These are phyloP conservation scores for Fusarium tanahbumbuense DNA, from an alignment of 2,329 filamentous ascomycete species.

Conservation along the genomic window DNA sequence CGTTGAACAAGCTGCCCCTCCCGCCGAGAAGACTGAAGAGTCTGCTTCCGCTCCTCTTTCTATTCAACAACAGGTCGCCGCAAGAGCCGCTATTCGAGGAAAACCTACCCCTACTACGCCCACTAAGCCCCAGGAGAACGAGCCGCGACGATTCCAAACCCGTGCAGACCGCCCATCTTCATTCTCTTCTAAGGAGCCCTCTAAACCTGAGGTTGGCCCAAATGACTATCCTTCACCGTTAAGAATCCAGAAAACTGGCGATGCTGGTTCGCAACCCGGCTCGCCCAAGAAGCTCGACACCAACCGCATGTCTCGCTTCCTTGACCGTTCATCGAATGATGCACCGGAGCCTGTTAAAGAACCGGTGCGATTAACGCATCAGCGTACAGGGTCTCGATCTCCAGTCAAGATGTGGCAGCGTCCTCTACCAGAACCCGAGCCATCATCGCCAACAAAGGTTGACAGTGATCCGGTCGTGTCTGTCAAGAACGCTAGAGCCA, in stretches of 20 bases:
- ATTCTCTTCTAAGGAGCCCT: constrained; percentile 38
- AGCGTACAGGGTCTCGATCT: constrained; percentile 52
- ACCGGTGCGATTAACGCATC: constrained; percentile 46
- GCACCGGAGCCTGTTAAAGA: constrained; percentile 45
- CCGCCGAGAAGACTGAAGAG: constrained; percentile 27
- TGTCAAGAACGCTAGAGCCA: constrained; percentile 50
- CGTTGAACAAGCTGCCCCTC: constrained; percentile 11
- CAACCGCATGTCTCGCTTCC: constrained; percentile 69
- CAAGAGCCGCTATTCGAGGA: constrained; percentile 48
- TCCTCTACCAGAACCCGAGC: constrained; percentile 45
- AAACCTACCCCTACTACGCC: constrained; percentile 45
- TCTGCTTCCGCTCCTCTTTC: constrained; percentile 43
- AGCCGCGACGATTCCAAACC: constrained; percentile 6
- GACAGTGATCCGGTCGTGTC: constrained; percentile 53
- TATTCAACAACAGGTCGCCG: constrained; percentile 53
- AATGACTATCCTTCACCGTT: constrained; percentile 46
- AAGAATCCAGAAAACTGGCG: constrained; percentile 47
- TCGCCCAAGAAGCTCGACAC: constrained; percentile 69
- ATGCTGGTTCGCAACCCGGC: constrained; percentile 56
- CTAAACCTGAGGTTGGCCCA: constrained; percentile 41
- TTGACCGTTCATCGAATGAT: constrained; percentile 56
- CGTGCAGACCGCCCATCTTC: constrained; percentile 35
- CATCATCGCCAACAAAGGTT: constrained; percentile 50
- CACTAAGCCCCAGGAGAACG: constrained; percentile 32
- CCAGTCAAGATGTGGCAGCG: constrained; percentile 53